These are phyloP conservation scores for Citrus medica DNA, from an alignment of 345 rosid genomes.

Conservation along the genomic window DNA sequence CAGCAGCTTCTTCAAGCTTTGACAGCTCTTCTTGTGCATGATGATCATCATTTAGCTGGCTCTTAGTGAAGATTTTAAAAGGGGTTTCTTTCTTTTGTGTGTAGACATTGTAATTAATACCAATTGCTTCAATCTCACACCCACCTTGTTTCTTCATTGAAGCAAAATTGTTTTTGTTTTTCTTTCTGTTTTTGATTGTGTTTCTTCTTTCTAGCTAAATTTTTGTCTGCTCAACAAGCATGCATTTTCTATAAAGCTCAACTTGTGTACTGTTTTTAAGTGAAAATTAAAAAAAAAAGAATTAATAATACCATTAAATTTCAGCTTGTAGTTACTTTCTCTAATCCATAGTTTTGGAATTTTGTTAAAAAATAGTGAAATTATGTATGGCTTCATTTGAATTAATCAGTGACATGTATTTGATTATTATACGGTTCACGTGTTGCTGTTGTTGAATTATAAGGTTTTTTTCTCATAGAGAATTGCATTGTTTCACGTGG, in stretches of 20 bases:
- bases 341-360: background rate
- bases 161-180: conserved; percentile 18
- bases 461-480: background rate
- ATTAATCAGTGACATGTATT: background rate
- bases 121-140: conserved; percentile 78
- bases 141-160: conserved; percentile 88
- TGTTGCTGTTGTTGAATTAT: background rate
- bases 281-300: background rate
- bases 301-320: background rate
- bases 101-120: conserved; percentile 60
- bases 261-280: background rate
- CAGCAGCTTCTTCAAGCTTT: conserved; percentile 20
- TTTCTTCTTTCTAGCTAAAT: background rate
- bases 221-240: conserved; percentile 1
- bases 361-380: background rate
- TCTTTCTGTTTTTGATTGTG: background rate
- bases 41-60: conserved; percentile 14
- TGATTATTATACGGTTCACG: background rate
- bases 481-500: background rate
- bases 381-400: background rate
- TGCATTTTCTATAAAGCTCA: conserved; percentile 2
- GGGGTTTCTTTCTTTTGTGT: conserved; percentile 23
- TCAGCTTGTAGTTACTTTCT: background rate
- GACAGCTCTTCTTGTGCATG: conserved; percentile 15
- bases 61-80: conserved; percentile 25